Evolutionary conservation across 805 yeast species (phyloP).

Genomic region (Yarrowia phangngaensis): DNA sequence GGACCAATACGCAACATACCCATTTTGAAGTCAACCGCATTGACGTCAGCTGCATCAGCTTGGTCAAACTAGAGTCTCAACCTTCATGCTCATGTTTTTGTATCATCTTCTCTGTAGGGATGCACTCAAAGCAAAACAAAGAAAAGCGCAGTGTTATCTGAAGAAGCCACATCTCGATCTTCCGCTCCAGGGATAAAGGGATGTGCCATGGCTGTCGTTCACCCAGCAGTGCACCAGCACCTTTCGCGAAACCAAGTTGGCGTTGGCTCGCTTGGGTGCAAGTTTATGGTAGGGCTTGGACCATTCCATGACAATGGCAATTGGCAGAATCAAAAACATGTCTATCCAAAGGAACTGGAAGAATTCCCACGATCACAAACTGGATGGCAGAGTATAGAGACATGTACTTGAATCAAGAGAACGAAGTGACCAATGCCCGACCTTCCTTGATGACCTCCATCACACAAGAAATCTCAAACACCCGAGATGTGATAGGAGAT

Average conservation of each 20-base stretch:
- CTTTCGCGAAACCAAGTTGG: conserved; percentile 86
- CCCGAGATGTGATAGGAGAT: conserved; percentile 89
- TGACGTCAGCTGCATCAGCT: conserved; percentile 70
- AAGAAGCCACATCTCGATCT: conserved; percentile 72
- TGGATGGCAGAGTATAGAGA: conserved; percentile 95
- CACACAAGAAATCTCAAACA: conserved; percentile 90
- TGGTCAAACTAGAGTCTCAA: conserved; percentile 55
- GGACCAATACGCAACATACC: conserved; percentile 30
- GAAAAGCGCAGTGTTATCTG: conserved; percentile 87
- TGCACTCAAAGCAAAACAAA: conserved; percentile 82
- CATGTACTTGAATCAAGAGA: conserved; percentile 97
- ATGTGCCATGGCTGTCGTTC: conserved; percentile 66
- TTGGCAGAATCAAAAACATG: conserved; percentile 80
- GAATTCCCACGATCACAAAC: conserved; percentile 76
- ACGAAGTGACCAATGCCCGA: conserved; percentile 89
- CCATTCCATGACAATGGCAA: conserved; percentile 97
- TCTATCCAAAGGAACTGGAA: conserved; percentile 95
- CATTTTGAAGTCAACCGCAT: conserved; percentile 50
- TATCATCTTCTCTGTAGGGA: conserved; percentile 78
- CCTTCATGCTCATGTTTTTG: conserved; percentile 53
- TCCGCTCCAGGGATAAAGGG: conserved; percentile 71
- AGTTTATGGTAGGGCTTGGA: conserved; percentile 66
- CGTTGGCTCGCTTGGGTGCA: conserved; percentile 79
- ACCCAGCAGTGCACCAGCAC: conserved; percentile 68
- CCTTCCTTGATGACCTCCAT: conserved; percentile 90